These are phyloP conservation scores for Brettanomyces anomalus DNA, from an alignment of 805 yeast genomes.

Conservation along the genomic window DNA sequence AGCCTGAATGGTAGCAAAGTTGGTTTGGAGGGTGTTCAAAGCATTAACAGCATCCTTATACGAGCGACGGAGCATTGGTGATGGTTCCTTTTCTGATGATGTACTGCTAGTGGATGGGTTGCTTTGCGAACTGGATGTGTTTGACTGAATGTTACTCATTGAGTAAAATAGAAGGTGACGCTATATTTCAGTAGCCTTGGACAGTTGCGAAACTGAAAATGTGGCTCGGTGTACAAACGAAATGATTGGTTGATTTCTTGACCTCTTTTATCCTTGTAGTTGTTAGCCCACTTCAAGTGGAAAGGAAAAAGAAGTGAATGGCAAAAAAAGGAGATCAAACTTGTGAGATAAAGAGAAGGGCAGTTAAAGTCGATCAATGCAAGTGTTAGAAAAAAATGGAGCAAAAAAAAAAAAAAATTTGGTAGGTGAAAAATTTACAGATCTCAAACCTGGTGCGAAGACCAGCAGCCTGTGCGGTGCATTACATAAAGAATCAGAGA, in stretches of 20 bases:
- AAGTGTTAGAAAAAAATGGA: background rate
- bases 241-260: too few relatives aligned
- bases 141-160: too few relatives aligned
- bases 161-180: too few relatives aligned
- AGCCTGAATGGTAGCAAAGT: slow-evolving; percentile 84
- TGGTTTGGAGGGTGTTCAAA: slow-evolving; percentile 81
- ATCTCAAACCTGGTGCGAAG: background rate
- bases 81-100: background rate
- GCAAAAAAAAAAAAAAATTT: background rate
- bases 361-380: background rate
- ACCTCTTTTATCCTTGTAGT: too few relatives aligned
- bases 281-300: too few relatives aligned
- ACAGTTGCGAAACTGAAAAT: too few relatives aligned
- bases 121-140: too few relatives aligned
- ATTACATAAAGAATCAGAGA: too few relatives aligned
- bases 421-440: background rate
- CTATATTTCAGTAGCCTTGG: too few relatives aligned
- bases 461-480: too few relatives aligned
- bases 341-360: slow-evolving; percentile 2
- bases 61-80: slow-evolving; percentile 21
- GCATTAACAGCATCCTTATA: slow-evolving; percentile 70
- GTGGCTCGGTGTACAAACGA: too few relatives aligned
- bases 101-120: background rate
- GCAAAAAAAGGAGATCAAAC: background rate
- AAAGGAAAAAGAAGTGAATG: background rate